Conservation (phyloP, 2,329 filamentous ascomycete species). For the Clonostachys rosea region DNA sequence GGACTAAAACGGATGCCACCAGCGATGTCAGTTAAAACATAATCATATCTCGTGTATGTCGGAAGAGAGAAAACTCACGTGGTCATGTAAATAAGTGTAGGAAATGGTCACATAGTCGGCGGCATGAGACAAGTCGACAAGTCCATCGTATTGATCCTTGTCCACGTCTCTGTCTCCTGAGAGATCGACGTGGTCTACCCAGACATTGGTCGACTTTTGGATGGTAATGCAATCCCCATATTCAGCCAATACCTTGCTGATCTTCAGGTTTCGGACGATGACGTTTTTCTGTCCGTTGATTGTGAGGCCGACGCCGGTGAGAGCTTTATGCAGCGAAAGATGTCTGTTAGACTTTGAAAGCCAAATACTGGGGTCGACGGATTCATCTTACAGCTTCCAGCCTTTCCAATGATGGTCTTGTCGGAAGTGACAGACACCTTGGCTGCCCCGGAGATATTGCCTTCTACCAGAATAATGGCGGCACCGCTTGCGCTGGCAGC, state of each 20-base stretch:
- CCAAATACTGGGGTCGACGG: not conserved
- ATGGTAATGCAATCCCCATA: slow-evolving; percentile 46
- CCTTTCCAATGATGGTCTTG: slow-evolving; percentile 34
- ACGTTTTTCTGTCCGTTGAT: slow-evolving; percentile 46
- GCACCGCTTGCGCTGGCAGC: slow-evolving; percentile 16
- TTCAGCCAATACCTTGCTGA: slow-evolving; percentile 37
- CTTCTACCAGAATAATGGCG: slow-evolving; percentile 19
- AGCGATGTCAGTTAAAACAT: no score
- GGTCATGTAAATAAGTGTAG: slow-evolving; percentile 33
- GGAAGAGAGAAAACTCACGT: slow-evolving; percentile 11
- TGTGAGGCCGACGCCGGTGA: slow-evolving; percentile 38
- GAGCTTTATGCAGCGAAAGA: slow-evolving; percentile 4
- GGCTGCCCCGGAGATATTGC: slow-evolving; percentile 15
- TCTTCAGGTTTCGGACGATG: slow-evolving; percentile 49
- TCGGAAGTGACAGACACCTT: slow-evolving; percentile 28
- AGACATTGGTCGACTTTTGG: slow-evolving; percentile 37
- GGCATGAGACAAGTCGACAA: slow-evolving; percentile 34
- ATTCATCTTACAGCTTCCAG: slow-evolving; percentile 13
- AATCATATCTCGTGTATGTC: no score
- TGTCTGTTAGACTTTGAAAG: not conserved
- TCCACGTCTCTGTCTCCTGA: slow-evolving; percentile 21
- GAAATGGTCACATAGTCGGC: slow-evolving; percentile 33
- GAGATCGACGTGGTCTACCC: slow-evolving; percentile 36
- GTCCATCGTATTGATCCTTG: slow-evolving; percentile 34
- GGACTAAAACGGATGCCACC: slow-evolving; percentile 3